phyloP scores from a whole-genome alignment of 2,329 filamentous ascomycete genomes.

The Paracorniculantispora psalliotae region DNA sequence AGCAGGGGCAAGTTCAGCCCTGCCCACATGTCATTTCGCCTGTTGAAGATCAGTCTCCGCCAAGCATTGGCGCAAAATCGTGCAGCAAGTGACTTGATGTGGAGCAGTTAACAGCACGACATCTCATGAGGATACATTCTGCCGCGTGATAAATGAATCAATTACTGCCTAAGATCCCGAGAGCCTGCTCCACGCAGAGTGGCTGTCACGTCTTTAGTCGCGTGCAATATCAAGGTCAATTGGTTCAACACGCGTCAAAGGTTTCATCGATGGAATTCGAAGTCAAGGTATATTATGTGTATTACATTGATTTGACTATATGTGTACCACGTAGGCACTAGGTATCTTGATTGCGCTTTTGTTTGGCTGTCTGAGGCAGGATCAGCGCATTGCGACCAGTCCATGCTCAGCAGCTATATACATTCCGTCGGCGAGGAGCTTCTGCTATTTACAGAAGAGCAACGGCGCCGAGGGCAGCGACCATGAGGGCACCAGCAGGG shows the following conservation, averaged over 20 bases:
- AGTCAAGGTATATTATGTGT: neutral
- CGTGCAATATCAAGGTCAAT: neutral
- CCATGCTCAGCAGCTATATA: neutral
- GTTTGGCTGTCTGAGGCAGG: neutral
- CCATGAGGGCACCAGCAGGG: neutral
- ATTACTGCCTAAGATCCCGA: too few relatives aligned
- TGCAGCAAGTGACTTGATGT: too few relatives aligned
- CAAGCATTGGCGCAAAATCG: too few relatives aligned
- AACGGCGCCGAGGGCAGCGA: neutral
- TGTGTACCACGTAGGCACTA: neutral
- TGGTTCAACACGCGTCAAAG: too few relatives aligned
- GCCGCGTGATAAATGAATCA: too few relatives aligned
- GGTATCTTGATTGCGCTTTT: slow-evolving; percentile 5
- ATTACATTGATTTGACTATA: neutral
- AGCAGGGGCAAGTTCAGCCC: neutral
- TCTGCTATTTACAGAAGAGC: neutral
- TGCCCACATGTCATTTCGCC: too few relatives aligned
- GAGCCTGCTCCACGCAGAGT: too few relatives aligned
- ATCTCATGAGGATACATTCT: too few relatives aligned
- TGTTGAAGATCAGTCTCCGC: too few relatives aligned
- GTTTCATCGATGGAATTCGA: too few relatives aligned
- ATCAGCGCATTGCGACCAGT: neutral
- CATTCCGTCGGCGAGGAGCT: neutral
- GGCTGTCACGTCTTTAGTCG: too few relatives aligned
- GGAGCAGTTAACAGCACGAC: too few relatives aligned